A percentile compares a stretch with the other conserved stretches of the same genome.
phyloP scores from a whole-genome alignment of 2,329 filamentous ascomycete species.

The Chrysoporthe austroafricana region DNA sequence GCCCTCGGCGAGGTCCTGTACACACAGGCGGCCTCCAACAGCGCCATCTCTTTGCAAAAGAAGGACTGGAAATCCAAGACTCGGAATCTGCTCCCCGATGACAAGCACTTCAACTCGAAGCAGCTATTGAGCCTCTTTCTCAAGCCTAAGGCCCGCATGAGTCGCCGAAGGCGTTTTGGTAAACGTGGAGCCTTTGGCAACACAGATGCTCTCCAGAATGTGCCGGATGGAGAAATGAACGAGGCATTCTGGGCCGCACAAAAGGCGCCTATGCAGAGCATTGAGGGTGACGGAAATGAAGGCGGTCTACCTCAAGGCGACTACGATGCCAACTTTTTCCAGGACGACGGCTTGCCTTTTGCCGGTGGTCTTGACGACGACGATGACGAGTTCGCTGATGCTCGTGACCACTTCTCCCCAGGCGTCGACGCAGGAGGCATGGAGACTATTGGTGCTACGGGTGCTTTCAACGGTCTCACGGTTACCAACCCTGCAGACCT shows the following conservation, averaged over 20 bases:
- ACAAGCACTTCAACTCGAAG: conserved; percentile 97
- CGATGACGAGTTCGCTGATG: conserved; percentile 76
- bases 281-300: conserved; percentile 50
- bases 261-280: conserved; percentile 55
- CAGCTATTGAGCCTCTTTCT: conserved; percentile 88
- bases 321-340: conserved; percentile 98
- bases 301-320: conserved; percentile 68
- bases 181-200: conserved; percentile 50
- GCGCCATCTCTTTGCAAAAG: conserved; percentile 83
- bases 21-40: conserved; percentile 78
- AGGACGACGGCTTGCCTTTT: conserved; percentile 79
- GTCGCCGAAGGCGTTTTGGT: conserved; percentile 63
- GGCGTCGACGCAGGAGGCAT: conserved; percentile 52
- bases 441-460: conserved; percentile 51
- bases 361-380: conserved; percentile 71
- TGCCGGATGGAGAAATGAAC: conserved; percentile 79
- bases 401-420: conserved; percentile 77
- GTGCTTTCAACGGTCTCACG: conserved; percentile 49
- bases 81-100: conserved; percentile 89
- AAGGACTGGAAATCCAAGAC: conserved; percentile 96
- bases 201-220: conserved; percentile 48
- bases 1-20: conserved; percentile 76
- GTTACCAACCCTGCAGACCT: conserved; percentile 48
- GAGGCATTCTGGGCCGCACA: conserved; percentile 92
- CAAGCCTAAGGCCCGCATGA: conserved; percentile 88